Evolutionary conservation across 345 rosid species (phyloP), one percentile per base, ranked within the genome.

Genomic region (Syzygium aqueum): DNA sequence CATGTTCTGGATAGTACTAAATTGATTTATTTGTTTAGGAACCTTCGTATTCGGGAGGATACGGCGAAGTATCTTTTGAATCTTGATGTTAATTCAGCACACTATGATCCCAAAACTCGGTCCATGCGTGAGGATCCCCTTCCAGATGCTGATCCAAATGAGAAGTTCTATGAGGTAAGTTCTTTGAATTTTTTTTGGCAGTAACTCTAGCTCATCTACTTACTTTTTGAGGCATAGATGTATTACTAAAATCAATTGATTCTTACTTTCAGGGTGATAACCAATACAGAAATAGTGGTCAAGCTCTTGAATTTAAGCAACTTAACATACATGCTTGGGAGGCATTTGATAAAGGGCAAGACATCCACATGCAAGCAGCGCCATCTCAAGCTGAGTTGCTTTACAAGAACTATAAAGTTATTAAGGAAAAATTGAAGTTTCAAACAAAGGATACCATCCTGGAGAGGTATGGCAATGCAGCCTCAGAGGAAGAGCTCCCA

Each of bases 41-140:
- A 92, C 61, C 88, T 92, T 89, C 94, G 93, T 87, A 92, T 92
- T 84, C 92, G 94, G 27, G 94, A 92, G 77, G 94, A 95, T 88
- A 95, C 94, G 19, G 95, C 95, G 49, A 94, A 95, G 54, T 95
- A 95, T 86, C 93, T 95, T 27, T 27, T 92, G 84, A 94, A 94
- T 92, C 96, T 95, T 73, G 96, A 95, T 91, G 95, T 95, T 13
- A 90, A 94, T 84, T 95, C 96, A 25, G 94, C 96, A 25, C 88
- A 93, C 84, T 95, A 95, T 86, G 97, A 95, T 87, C 97, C 96
- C 27, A 94, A 94, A 88, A 94, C 95, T 3, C 92, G 97, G 43
- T 93, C 95, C 59, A 90, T 94, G 98, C 96, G 97, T 85, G 97
- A 96, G 88, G 98, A 96, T 91, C 98, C 97, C 51, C 96, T 95